A percentile compares a stretch with the other conserved stretches of the same genome.
phyloP scores from a whole-genome alignment of 140 eudicot genomes.

The Stevia rebaudiana region DNA sequence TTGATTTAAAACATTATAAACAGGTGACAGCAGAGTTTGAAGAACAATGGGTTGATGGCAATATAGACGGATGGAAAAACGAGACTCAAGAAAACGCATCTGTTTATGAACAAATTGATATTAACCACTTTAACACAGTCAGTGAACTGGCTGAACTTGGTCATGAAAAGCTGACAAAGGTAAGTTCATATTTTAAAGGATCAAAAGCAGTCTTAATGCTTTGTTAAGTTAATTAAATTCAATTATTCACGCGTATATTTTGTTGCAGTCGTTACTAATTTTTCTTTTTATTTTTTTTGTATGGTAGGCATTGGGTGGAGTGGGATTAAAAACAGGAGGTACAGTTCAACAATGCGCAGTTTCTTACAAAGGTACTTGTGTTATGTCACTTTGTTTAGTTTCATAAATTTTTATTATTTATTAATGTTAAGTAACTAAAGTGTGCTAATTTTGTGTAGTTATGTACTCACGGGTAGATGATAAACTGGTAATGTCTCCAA shows the following conservation, averaged over 20 bases:
- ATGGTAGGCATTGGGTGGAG: conserved; percentile 73
- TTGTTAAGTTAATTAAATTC: background rate
- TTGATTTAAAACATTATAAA: conserved; percentile 25
- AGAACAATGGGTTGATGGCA: conserved; percentile 72
- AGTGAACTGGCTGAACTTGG: conserved; percentile 84
- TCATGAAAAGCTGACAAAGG: conserved; percentile 89
- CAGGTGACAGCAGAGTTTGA: conserved; percentile 85
- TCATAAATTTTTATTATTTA: too few species aligned
- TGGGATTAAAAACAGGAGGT: conserved; percentile 93
- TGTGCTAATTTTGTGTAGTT: background rate
- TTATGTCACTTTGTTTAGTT: background rate
- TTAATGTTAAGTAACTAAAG: background rate
- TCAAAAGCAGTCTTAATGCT: background rate
- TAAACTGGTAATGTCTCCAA: background rate
- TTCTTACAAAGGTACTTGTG: conserved; percentile 69
- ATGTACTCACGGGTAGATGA: background rate
- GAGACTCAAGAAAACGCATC: conserved; percentile 63
- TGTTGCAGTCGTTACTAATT: background rate
- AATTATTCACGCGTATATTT: background rate
- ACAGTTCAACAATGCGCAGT: conserved; percentile 94
- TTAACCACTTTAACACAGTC: conserved; percentile 66
- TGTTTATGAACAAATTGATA: conserved; percentile 52
- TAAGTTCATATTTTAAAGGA: conserved; percentile 12
- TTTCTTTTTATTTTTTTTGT: conserved; percentile 4
- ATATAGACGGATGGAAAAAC: conserved; percentile 66